A percentile compares a stretch with the other conserved stretches of the same genome.
These are phyloP conservation scores for Ogataea chonburiensis DNA, from an alignment of 805 yeast genomes.

Conservation along the genomic window DNA sequence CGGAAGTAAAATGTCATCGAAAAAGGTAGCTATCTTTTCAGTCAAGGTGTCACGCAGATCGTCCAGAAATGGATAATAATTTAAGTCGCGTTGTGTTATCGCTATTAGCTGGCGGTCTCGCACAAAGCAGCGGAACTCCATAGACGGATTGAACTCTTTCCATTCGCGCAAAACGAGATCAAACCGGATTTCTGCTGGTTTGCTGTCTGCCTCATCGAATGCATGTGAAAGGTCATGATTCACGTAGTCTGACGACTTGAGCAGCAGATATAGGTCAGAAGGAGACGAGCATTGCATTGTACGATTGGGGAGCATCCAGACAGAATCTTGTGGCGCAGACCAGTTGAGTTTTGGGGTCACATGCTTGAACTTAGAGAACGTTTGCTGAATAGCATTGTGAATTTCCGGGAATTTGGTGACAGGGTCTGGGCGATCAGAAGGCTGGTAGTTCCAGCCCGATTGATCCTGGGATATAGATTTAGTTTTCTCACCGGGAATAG, in stretches of 20 bases:
- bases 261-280: conserved; percentile 72
- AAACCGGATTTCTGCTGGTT: conserved; percentile 29
- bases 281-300: conserved; percentile 68
- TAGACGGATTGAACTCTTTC: conserved; percentile 80
- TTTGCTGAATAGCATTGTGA: conserved; percentile 48
- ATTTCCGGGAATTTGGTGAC: conserved; percentile 53
- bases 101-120: conserved; percentile 62
- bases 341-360: conserved; percentile 92
- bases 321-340: conserved; percentile 95
- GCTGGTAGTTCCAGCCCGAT: conserved; percentile 58
- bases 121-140: conserved; percentile 89
- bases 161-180: conserved; percentile 82
- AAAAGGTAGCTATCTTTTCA: conserved; percentile 52
- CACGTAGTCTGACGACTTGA: conserved; percentile 86
- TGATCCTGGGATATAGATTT: conserved; percentile 55
- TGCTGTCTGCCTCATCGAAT: conserved; percentile 47
- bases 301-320: conserved; percentile 84
- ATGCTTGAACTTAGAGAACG: conserved; percentile 50
- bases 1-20: conserved; percentile 44
- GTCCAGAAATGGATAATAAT: conserved; percentile 70
- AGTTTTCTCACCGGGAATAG: conserved; percentile 49
- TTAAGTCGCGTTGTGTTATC: conserved; percentile 81
- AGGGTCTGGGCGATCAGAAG: conserved; percentile 37
- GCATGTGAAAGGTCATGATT: conserved; percentile 80
- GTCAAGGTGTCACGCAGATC: conserved; percentile 48